Evolutionary conservation across 129 eudicot genomes (phyloP).

Genomic region (Saposhnikovia divaricata): DNA sequence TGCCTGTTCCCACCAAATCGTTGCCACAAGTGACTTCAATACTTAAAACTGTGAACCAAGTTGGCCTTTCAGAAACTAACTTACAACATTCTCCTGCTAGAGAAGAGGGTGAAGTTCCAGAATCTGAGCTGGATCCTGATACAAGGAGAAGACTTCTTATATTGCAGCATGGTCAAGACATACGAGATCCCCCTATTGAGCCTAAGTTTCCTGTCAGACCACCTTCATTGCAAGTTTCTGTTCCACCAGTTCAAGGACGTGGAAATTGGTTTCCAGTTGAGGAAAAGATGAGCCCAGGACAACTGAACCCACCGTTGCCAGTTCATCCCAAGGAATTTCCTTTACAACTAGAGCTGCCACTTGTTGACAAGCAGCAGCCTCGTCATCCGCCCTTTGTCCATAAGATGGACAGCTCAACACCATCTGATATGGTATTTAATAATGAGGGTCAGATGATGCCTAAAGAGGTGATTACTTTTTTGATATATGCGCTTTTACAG

Average conservation of each 20-base stretch:
- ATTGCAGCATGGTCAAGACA: conserved; percentile 90
- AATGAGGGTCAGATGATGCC: conserved; percentile 56
- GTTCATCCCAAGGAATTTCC: conserved; percentile 54
- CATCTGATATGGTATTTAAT: conserved; percentile 51
- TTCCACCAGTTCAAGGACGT: conserved; percentile 54
- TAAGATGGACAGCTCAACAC: conserved; percentile 43
- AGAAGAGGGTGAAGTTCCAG: conserved; percentile 99
- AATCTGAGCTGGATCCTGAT: conserved; percentile 93
- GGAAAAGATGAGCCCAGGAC: conserved; percentile 73
- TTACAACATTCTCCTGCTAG: conserved; percentile 88
- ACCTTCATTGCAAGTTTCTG: conserved; percentile 53
- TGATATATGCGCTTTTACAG: neutral
- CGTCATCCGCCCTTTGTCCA: conserved; percentile 50
- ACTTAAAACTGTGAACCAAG: conserved; percentile 46
- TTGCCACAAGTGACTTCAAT: conserved; percentile 38
- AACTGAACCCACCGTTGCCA: conserved; percentile 29
- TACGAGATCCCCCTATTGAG: conserved; percentile 47
- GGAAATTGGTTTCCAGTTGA: conserved; percentile 81
- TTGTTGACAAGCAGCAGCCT: conserved; percentile 54
- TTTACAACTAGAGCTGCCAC: conserved; percentile 38
- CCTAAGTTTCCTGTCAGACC: conserved; percentile 62
- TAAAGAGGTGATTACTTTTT: conserved; percentile 58
- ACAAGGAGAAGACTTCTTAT: conserved; percentile 92
- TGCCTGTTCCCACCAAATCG: conserved; percentile 43
- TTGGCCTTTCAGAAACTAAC: conserved; percentile 49